Evolutionary conservation across 2,329 filamentous ascomycete genomes (phyloP), one percentile per base, ranked within the genome.

Genomic region (Paecilomyces sp.): DNA sequence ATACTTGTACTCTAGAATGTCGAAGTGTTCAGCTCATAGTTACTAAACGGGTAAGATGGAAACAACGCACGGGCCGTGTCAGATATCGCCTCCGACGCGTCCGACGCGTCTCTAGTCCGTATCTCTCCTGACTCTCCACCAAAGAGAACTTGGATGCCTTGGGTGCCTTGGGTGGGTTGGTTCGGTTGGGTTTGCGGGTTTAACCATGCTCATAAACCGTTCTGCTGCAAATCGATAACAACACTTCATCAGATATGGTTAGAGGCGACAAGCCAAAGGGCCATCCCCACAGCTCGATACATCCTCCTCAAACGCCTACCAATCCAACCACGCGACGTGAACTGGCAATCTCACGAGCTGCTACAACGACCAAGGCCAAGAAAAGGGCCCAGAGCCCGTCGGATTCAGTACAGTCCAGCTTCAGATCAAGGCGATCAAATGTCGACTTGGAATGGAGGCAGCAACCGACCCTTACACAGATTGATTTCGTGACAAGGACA

Each of bases 381-480:
- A 56, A 47, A 31, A 61, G 41, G 33, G 51, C 55, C 9, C 60
- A 30, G 30, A 65, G 61, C 7, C 63, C 63, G 18, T 34, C 54
- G 9, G 62, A 66, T 3, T 63, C 67, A 6, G 58, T 57, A 31
- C 41, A 47, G 15, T 65, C 64, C 15, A 60, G 64, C 8, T 58
- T 61, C n/a, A 67, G 60, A 53, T 63, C 61, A 5, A 60, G 57
- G 36, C 70, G 66, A 55, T 64, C 63, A 53, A 61, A 18, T 15
- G 62, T 65, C 4, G 24, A 67, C 4, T 55, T 62, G n/a, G 63
- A 60, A 53, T 63, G 66, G 15, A 63, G 57, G 7, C 70, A 67
- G 13, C 76, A 78, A 54, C 70, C 73, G 1, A 78, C 76, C 0
- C 68, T 78, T 15, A 78, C 76, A 1, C 76, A 78, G 59, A 74